A percentile compares a stretch with the other conserved stretches of the same genome.
Evolutionary conservation across 257 asterid genomes (phyloP).

Genomic region (Solanum paucissectum): DNA sequence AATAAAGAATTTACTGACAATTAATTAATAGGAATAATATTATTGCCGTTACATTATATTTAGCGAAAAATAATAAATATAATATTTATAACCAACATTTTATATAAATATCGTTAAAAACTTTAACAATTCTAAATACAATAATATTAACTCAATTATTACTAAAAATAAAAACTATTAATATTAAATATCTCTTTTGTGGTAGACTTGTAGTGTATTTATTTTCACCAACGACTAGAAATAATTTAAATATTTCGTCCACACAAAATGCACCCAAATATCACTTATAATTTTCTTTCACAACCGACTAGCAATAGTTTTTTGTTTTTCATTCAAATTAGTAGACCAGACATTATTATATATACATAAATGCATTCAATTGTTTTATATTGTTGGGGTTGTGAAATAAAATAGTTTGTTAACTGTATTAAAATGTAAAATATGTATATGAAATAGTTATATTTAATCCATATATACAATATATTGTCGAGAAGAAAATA

Average conservation of each 20-base stretch:
- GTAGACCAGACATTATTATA: neutral
- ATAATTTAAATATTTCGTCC: neutral
- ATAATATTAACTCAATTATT: too few relatives aligned
- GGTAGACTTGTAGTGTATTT: neutral
- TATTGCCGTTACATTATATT: too few relatives aligned
- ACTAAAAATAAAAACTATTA: neutral
- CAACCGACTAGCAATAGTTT: neutral
- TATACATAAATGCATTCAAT: neutral
- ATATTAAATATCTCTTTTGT: neutral
- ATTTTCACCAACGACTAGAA: neutral
- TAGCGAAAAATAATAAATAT: too few relatives aligned
- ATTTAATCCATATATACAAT: neutral
- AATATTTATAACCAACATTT: too few relatives aligned
- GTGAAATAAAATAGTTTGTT: neutral
- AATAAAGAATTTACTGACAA: too few relatives aligned
- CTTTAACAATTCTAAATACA: too few relatives aligned
- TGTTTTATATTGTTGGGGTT: neutral
- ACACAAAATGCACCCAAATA: neutral
- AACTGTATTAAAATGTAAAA: neutral
- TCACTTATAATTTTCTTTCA: neutral
- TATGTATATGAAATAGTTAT: neutral
- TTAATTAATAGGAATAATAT: too few relatives aligned
- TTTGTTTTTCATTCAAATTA: neutral
- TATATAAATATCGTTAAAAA: too few relatives aligned
- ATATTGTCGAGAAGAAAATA: neutral